Percentiles rank a stretch among this genome's conserved stretches.
Evolutionary conservation across 1,284 basidiomycete genomes (phyloP).

Genomic region (Malassezia sp.): DNA sequence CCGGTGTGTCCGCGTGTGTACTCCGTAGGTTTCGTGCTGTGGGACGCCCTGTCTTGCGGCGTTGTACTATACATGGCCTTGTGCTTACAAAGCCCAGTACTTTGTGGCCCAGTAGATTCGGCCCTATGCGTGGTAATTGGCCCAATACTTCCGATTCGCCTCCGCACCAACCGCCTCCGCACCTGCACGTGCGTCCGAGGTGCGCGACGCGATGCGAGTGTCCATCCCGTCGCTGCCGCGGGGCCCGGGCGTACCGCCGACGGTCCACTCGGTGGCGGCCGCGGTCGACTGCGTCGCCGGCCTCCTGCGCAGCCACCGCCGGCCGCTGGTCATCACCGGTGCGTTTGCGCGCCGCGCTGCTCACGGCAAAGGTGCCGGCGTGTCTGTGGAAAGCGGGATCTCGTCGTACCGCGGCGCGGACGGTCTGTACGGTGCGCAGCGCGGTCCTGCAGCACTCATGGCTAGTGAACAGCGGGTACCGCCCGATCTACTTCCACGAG

Average conservation of each 20-base stretch:
- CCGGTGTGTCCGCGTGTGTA: too few species aligned
- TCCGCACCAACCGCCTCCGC: too few species aligned
- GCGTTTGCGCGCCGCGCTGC: background rate
- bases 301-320: slow-evolving; percentile 21
- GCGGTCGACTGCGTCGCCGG: slow-evolving; percentile 23
- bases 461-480: slow-evolving; percentile 33
- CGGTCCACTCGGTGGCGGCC: slow-evolving; percentile 22
- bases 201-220: slow-evolving; percentile 35
- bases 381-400: slow-evolving; percentile 44
- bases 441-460: too few species aligned
- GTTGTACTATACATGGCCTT: background rate
- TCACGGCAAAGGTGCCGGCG: slow-evolving; percentile 28
- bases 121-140: too few species aligned
- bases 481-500: slow-evolving; percentile 45
- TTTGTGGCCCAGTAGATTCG: too few species aligned
- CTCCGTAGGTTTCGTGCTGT: background rate
- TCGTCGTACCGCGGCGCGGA: slow-evolving; percentile 41
- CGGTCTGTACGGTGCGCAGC: slow-evolving; percentile 30
- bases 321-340: slow-evolving; percentile 29
- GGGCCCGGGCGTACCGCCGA: slow-evolving; percentile 13
- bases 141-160: too few species aligned
- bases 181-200: background rate
- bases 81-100: too few species aligned
- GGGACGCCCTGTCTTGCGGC: too few species aligned
- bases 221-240: slow-evolving; percentile 41